A percentile compares a stretch with the other conserved stretches of the same genome.
Evolutionary conservation across 768 basidiomycete genomes (phyloP).

Genomic region (Boletus sensibilis): DNA sequence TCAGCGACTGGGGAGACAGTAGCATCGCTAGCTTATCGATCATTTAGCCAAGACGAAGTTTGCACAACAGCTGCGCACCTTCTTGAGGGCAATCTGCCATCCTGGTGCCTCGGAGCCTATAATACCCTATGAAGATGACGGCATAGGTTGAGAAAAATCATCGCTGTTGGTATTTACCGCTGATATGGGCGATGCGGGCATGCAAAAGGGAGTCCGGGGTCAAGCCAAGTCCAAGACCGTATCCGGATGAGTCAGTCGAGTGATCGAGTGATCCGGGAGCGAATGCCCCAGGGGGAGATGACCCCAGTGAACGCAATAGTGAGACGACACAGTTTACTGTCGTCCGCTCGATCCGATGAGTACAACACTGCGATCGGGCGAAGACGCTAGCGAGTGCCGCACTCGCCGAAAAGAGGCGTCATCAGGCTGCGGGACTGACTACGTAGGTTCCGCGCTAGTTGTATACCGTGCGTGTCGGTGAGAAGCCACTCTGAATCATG

Average conservation of each 20-base stretch:
- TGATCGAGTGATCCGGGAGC: background rate
- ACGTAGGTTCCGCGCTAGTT: background rate
- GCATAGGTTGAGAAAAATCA: background rate
- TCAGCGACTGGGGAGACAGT: background rate
- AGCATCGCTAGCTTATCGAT: background rate
- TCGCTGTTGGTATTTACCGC: background rate
- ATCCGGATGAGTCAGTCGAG: background rate
- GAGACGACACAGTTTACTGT: background rate
- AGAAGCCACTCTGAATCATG: too few species aligned
- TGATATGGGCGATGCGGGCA: background rate
- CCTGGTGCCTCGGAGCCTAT: constrained; percentile 11
- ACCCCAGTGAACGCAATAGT: background rate
- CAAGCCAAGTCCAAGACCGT: background rate
- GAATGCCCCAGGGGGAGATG: background rate
- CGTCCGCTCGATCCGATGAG: background rate
- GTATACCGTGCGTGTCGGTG: background rate
- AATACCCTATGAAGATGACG: constrained; percentile 21
- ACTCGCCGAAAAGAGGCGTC: background rate
- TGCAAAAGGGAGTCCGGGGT: constrained; percentile 16
- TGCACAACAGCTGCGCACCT: background rate
- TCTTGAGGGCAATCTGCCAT: background rate
- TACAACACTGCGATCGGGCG: background rate
- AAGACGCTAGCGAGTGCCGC: background rate
- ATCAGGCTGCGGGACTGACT: background rate
- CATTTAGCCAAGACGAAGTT: background rate